Base-by-base conservation (phyloP, 176 grass and related monocot species). In the Phoenix dactylifera region DNA sequence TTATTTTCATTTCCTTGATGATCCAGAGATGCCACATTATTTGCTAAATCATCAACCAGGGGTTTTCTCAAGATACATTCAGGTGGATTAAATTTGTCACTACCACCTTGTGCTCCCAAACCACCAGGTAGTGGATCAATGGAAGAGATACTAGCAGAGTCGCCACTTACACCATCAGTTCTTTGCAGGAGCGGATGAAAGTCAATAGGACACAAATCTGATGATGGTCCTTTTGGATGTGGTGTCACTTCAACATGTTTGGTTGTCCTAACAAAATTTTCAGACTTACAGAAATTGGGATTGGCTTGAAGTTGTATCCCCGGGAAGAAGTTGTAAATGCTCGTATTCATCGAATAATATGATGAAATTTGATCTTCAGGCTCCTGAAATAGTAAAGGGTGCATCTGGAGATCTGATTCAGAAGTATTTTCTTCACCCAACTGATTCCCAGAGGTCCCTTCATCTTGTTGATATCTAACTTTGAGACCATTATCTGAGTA, bases 111-210 rank as follows among this genome's bases (percentile, higher is more conserved):
- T 57, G 32, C 49, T 71, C 54, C 55, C 4, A 22, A 17, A 24
- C 6, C 51, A 18, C 30, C 59, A 55, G 68, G 22, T 24, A 6
- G 1, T 58, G 7, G 20, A 25, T 51, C 15, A 51, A 51, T 24
- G 57, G 55, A 20, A 26, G 68, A 59, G n/a, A 49, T 5, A 24
- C 15, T 63, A 14, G 15, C 18, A 55, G 7, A 23, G 24, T 24
- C 59, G 72, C 60, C 15, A 53, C 63, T 61, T 50, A 72, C 72
- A 77, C 56, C 57, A 69, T 72, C 81, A 67, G 71, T 65, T 85
- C 87, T 79, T 78, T 76, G 93, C 64, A 92, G 60, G 57, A 98
- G 87, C 67, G 87, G 84, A 83, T 89, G 93, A 59, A 98, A 92
- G 50, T 80, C 84, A 23, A 88, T 79, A 64, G 76, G 85, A 70